Evolutionary conservation across 2,329 filamentous ascomycete genomes (phyloP), one percentile per base, ranked within the genome.

Genomic region (Parafenestella ontariensis): DNA sequence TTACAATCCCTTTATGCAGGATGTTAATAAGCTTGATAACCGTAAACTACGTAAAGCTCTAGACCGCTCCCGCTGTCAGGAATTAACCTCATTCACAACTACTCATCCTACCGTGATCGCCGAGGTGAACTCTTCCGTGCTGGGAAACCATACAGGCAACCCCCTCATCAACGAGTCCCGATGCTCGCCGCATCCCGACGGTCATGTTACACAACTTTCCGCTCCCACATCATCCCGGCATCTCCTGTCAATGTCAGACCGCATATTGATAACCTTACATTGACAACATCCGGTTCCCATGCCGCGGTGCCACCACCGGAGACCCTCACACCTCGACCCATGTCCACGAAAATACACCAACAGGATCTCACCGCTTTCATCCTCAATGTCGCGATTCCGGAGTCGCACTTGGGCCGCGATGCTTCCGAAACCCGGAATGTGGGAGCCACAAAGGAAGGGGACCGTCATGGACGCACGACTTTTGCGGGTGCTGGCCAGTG

Each of bases 231-330:
- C 37, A 17, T 43, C 48, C 49, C 50, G 45, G 48, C 31, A 39
- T 45, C 53, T 46, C 15, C 41, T 58, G 59, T 58, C 62, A 61
- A 54, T 58, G 58, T 65, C 62, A 65, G 54, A 54, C 62, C 49
- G 20, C 55, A 52, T 59, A 44, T 33, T 47, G 49, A 61, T 63
- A 62, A 65, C 53, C 62, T 62, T 53, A 55, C 62, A 59, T 62
- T 53, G 49, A 59, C 52, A 54, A 59, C 52, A 54, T 48, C 34
- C 18, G 33, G 15, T 20, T 18, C n/a, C 15, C 36, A 9, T 15
- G 17, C 18, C 18, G 15, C 15, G n/a, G 5, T n/a, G n/a, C n/a
- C n/a, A n/a, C n/a, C n/a, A n/a, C n/a, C n/a, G n/a, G n/a, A n/a
- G n/a, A n/a, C n/a, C n/a, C 34, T 4, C 15, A 6, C 34, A 6